Percentiles rank a stretch among this genome's conserved stretches.
These are phyloP conservation scores for Ceratocystis eucalypticola DNA, from an alignment of 2,329 filamentous ascomycete species.

Conservation along the genomic window DNA sequence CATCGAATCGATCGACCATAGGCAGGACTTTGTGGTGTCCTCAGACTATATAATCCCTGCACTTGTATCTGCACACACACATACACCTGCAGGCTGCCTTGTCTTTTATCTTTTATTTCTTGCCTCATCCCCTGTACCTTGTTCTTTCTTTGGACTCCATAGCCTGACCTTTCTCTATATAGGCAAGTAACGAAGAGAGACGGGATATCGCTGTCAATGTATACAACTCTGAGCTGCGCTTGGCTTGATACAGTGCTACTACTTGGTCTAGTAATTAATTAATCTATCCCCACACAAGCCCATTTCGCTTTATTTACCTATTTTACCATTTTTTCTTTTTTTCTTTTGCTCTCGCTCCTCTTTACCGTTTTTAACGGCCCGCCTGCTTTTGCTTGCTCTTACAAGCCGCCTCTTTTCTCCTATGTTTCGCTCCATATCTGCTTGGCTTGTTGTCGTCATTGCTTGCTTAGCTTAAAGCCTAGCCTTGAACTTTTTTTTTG, in stretches of 20 bases:
- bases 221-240: too few relatives aligned
- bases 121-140: too few relatives aligned
- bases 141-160: too few relatives aligned
- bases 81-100: background rate
- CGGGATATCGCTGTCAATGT: too few relatives aligned
- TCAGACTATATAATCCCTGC: background rate
- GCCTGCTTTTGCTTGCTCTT: constrained; percentile 7
- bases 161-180: too few relatives aligned
- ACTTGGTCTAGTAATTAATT: too few relatives aligned
- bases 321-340: constrained; percentile 14
- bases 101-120: background rate
- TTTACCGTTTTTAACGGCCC: background rate
- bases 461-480: constrained; percentile 1
- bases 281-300: too few relatives aligned
- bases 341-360: background rate
- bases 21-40: background rate
- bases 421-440: constrained; percentile 1
- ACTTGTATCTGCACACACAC: background rate
- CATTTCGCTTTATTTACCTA: background rate
- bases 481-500: background rate
- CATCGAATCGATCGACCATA: background rate
- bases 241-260: too few relatives aligned
- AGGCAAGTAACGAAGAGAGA: too few relatives aligned
- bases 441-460: constrained; percentile 7
- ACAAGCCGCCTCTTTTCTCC: background rate